Evolutionary conservation across 1,284 basidiomycete species (phyloP), one percentile per base, ranked within the genome.

Genomic region (Ganoderma sinense): DNA sequence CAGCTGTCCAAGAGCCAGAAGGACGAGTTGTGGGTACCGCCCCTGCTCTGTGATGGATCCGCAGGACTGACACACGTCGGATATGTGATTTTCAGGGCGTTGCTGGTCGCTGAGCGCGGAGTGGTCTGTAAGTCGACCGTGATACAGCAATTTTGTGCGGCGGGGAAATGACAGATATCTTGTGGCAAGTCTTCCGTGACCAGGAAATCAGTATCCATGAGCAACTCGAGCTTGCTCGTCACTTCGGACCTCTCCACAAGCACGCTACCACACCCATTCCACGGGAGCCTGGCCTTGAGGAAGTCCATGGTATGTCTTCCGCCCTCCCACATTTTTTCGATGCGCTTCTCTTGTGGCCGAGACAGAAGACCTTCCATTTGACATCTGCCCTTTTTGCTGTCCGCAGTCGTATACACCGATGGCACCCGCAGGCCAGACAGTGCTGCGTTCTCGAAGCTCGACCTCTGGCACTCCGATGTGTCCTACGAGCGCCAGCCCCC

Each of bases 381-480:
- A 31, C 40, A 31, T 31, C 72, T 66, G 61, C 69, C 62, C 41
- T 62, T 59, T 61, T 71, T 45, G 14, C 20, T 56, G 48, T 58
- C 29, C 60, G 16, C 73, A 90, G 89, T 93, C 69, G 90, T 91
- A 10, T 93, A 90, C 79, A 93, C 89, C 69, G 90, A 92, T 74
- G 83, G 85, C 53, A 87, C 89, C 45, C 86, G 90, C 26, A 88
- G 91, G 61, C 93, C 92, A 2, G 92, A 95, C 76, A 79, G 88
- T 4, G 83, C 86, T 62, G 85, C 91, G 8, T 94, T 92, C 80
- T 87, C 91, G n/a, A 91, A 92, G 79, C 76, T 90, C 23, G 93
- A 95, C 74, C 85, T 95, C n/a, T 95, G 90, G 90, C 94, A 95
- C 81, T 89, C 90, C 1, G 94, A 95, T 78, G 93, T 94, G 70